A percentile compares a stretch with the other conserved stretches of the same genome.
phyloP scores from a whole-genome alignment of 2,329 filamentous ascomycete genomes.

The Rutstroemia sp. region DNA sequence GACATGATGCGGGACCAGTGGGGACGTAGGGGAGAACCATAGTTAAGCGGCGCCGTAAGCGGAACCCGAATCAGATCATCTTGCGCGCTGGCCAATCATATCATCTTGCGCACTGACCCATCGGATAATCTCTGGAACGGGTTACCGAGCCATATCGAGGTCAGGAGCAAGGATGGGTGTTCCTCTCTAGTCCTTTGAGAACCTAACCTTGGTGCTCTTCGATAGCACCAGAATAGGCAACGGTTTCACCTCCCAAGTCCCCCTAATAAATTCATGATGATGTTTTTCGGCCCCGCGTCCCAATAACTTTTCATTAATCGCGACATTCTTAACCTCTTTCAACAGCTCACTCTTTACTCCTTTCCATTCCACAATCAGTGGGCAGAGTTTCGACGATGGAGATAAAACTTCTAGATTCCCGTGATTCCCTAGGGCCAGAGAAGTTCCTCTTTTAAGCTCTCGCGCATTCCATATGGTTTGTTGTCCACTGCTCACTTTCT shows the following conservation, averaged over 20 bases:
- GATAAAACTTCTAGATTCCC: not conserved
- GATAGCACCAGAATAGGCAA: slow-evolving; percentile 10
- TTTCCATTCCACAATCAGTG: not conserved
- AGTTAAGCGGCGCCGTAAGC: too few relatives aligned
- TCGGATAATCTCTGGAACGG: too few relatives aligned
- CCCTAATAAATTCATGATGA: slow-evolving; percentile 11
- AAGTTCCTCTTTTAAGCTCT: not conserved
- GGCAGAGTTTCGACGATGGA: not conserved
- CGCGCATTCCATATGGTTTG: not conserved
- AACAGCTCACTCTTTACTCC: not conserved
- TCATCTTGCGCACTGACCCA: too few relatives aligned
- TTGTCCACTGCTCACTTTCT: not conserved
- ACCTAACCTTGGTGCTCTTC: slow-evolving; percentile 5
- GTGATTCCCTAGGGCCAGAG: not conserved
- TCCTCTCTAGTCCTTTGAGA: too few relatives aligned
- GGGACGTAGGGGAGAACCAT: too few relatives aligned
- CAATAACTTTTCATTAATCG: slow-evolving; percentile 4
- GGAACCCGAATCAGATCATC: too few relatives aligned
- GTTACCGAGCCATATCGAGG: too few relatives aligned
- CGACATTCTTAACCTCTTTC: slow-evolving; percentile 11
- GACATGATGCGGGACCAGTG: too few relatives aligned
- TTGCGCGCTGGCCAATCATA: too few relatives aligned
- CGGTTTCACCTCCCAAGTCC: slow-evolving; percentile 5
- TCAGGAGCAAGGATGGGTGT: too few relatives aligned
- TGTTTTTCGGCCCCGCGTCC: slow-evolving; percentile 2